A percentile compares a stretch with the other conserved stretches of the same genome.
Conservation (phyloP, 2,329 filamentous ascomycete genomes). For the Fusarium neocosmosporiellum region DNA sequence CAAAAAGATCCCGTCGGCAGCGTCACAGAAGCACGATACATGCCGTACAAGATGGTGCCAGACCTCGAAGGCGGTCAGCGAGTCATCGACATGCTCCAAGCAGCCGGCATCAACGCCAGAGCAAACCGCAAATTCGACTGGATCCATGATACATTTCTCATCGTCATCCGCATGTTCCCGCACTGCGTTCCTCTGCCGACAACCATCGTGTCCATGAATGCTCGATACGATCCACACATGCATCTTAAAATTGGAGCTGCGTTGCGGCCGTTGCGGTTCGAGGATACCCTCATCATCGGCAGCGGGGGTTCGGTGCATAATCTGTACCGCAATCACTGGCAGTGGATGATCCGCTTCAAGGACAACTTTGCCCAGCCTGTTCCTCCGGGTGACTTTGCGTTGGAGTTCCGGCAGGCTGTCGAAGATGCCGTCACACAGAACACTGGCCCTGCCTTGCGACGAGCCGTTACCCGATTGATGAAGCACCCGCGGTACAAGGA, state of each 20-base stretch:
- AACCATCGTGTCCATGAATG: constrained; percentile 49
- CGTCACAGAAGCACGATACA: background rate
- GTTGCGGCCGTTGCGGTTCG: background rate
- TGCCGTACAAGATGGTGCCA: background rate
- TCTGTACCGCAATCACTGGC: constrained; percentile 74
- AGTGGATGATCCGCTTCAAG: constrained; percentile 69
- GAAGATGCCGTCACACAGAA: constrained; percentile 63
- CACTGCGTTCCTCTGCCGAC: constrained; percentile 48
- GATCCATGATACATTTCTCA: background rate
- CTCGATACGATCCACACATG: constrained; percentile 27
- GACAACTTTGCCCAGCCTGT: constrained; percentile 24
- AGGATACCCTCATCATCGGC: constrained; percentile 62
- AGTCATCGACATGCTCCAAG: background rate
- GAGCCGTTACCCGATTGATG: constrained; percentile 70
- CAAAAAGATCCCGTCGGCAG: background rate
- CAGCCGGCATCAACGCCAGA: background rate
- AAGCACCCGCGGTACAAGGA: constrained; percentile 75
- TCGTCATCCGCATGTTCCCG: background rate
- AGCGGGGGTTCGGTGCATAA: constrained; percentile 75
- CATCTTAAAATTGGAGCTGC: constrained; percentile 22
- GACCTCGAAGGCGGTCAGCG: background rate
- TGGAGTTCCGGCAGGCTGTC: constrained; percentile 74
- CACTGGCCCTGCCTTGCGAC: constrained; percentile 59
- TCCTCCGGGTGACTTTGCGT: constrained; percentile 56
- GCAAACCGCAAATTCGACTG: background rate